These are phyloP conservation scores for Hypoxylon sp. DNA, from an alignment of 2,329 filamentous ascomycete genomes.

Conservation along the genomic window DNA sequence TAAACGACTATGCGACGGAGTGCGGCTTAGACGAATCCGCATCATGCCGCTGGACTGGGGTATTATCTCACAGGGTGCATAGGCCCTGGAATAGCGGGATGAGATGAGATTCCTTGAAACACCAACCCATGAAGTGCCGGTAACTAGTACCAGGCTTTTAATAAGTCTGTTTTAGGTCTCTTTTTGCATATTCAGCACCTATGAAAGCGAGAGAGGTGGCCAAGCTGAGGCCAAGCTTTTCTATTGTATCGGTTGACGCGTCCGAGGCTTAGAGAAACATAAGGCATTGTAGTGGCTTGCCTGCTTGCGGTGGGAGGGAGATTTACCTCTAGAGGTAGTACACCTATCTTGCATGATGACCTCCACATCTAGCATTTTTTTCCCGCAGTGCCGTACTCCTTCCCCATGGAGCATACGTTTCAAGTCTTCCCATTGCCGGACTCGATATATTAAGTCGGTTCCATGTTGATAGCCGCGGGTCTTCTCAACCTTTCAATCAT, in stretches of 20 bases:
- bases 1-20: constrained; percentile 40
- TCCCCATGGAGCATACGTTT: constrained; percentile 46
- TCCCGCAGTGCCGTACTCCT: constrained; percentile 41
- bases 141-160: constrained; percentile 13
- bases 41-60: constrained; percentile 36
- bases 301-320: constrained; percentile 30
- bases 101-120: constrained; percentile 43
- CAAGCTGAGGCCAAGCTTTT: constrained; percentile 39
- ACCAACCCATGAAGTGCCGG: constrained; percentile 24
- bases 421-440: constrained; percentile 42
- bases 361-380: constrained; percentile 33
- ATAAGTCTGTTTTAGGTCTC: constrained; percentile 19
- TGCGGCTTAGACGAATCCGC: constrained; percentile 43
- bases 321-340: constrained; percentile 30
- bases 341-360: constrained; percentile 41
- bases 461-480: constrained; percentile 37
- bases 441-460: constrained; percentile 39
- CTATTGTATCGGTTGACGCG: constrained; percentile 37
- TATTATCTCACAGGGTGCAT: constrained; percentile 39
- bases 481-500: constrained; percentile 19
- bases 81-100: constrained; percentile 30
- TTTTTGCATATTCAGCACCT: constrained; percentile 6
- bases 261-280: constrained; percentile 18
- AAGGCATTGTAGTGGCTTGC: constrained; percentile 26
- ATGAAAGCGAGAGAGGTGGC: constrained; percentile 13